Conservation (phyloP, 2,329 filamentous ascomycete species). For the Xylaria arbuscula region DNA sequence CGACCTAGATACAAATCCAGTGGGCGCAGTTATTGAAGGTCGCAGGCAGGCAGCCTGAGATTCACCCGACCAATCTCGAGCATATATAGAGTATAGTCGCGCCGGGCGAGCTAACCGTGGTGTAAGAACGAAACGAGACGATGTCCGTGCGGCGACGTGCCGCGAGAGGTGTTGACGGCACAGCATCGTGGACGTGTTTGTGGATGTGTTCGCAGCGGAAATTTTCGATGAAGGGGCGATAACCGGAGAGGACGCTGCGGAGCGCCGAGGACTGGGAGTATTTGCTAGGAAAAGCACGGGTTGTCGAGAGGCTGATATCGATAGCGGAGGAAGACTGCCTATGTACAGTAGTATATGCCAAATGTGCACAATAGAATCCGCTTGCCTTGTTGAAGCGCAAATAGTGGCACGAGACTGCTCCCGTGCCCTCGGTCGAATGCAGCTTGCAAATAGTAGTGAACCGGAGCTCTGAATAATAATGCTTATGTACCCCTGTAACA, state of each 20-base stretch:
- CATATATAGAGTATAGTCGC: slow-evolving; percentile 46
- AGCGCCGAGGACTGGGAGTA: neutral
- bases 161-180: slow-evolving; percentile 51
- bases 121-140: slow-evolving; percentile 42
- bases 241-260: slow-evolving; percentile 26
- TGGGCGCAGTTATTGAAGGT: slow-evolving; percentile 32
- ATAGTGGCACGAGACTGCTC: slow-evolving; percentile 30
- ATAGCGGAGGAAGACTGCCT: neutral
- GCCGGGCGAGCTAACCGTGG: slow-evolving; percentile 38
- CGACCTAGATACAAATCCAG: slow-evolving; percentile 38
- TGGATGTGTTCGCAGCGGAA: slow-evolving; percentile 26
- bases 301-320: slow-evolving; percentile 3
- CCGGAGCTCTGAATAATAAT: slow-evolving; percentile 38
- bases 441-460: slow-evolving; percentile 37
- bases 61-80: slow-evolving; percentile 36
- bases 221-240: slow-evolving; percentile 39
- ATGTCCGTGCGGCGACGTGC: slow-evolving; percentile 44
- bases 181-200: slow-evolving; percentile 44
- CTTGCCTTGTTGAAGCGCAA: slow-evolving; percentile 1
- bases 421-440: slow-evolving; percentile 41
- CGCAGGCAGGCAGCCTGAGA: slow-evolving; percentile 40
- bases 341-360: neutral
- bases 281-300: slow-evolving; percentile 13
- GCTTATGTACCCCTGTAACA: neutral
- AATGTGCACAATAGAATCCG: slow-evolving; percentile 15